Evolutionary conservation across 805 yeast species (phyloP), one percentile per base, ranked within the genome.

Genomic region (Candida orba): DNA sequence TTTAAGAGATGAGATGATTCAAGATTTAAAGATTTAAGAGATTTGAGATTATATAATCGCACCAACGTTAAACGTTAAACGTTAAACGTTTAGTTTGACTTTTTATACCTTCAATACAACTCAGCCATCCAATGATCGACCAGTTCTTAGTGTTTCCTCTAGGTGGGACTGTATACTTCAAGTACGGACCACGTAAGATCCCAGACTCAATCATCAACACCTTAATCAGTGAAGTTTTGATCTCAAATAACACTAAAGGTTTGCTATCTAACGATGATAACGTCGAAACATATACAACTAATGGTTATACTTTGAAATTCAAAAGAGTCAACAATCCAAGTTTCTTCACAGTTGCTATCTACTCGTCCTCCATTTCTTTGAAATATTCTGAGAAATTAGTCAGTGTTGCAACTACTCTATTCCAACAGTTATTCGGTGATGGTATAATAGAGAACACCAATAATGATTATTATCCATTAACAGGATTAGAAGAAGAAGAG

Each of bases 101-200:
- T 20, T 20, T 20, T 20, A 20, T 20, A 20, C 4, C 22, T 20
- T 4, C 22, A 20, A 20, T 20, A 20, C 27, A 25, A 10, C 29
- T 13, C 12, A 27, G 12, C 29, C 12, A 27, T 3, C 29, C 15
- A 34, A 22, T 71, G 78, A 65, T 74, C 37, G 79, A 74, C 49
- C 75, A 69, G 49, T 66, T 75, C 43, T 52, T 69, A 9, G 66
- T 78, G 1, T 76, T 78, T 57, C 65, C 73, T 4, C 68, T 71
- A 1, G 70, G 76, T 9, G 85, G 85, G 1, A 56, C 69, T 10
- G 79, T 79, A 22, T 62, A 71, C 14, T 78, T 72, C 71, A 68
- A 69, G 52, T 59, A 70, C 44, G 66, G 70, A 27, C 62, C 67
- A 3, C 66, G 52, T 53, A 64, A 60, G 48, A 64, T 73, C 15